phyloP scores from a whole-genome alignment of 495 filamentous ascomycete species.

The Penicillium simplicissimum region DNA sequence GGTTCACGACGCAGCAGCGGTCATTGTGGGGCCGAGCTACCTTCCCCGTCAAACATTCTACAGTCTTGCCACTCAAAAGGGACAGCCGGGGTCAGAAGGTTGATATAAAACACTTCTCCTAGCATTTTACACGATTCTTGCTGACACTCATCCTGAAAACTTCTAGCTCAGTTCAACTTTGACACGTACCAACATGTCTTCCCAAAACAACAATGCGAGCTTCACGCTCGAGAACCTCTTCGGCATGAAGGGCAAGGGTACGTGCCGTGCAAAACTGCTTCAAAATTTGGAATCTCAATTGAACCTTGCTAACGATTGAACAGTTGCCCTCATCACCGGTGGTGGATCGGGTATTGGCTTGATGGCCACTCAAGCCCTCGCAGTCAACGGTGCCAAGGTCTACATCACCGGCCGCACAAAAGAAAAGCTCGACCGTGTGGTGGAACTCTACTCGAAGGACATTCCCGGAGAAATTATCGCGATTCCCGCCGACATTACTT shows the following conservation, averaged over 20 bases:
- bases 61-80: not conserved
- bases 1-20: not conserved
- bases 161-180: not conserved
- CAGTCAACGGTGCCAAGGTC: constrained; percentile 59
- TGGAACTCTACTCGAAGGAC: constrained; percentile 42
- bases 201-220: not conserved
- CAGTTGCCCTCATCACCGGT: constrained; percentile 59
- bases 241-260: constrained; percentile 3
- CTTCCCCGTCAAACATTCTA: not conserved
- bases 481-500: constrained; percentile 50
- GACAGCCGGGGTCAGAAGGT: not conserved
- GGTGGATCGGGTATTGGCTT: constrained; percentile 54
- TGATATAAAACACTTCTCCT: not conserved
- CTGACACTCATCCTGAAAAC: not conserved
- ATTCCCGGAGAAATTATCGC: constrained; percentile 60
- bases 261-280: not conserved
- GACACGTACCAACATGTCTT: constrained; percentile 10
- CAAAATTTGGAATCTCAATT: not conserved
- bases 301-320: not conserved
- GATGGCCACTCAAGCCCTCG: constrained; percentile 58
- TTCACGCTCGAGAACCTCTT: constrained; percentile 5
- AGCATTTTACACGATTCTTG: not conserved
- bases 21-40: not conserved
- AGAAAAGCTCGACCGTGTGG: constrained; percentile 57
- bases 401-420: constrained; percentile 61